Evolutionary conservation across 345 rosid species (phyloP), one percentile per base, ranked within the genome.

Genomic region (Euphorbia peplus): DNA sequence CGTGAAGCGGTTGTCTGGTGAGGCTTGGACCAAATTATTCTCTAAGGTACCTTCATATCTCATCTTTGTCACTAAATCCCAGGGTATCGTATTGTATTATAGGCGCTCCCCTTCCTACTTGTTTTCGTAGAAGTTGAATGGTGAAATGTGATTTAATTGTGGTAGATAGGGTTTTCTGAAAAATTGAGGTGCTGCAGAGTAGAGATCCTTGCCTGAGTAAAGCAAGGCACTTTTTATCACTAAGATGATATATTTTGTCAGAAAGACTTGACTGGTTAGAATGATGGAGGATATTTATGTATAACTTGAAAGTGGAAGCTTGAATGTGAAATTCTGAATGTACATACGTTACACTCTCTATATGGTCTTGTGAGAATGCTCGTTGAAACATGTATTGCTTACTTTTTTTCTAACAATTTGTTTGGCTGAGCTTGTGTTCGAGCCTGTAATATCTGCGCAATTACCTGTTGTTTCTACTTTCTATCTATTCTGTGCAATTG

Each of bases 1-100:
- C 69, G 82, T 88, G 86, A 95, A 95, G 86, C 86, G 97, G 42
- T 58, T 95, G 72, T 86, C 93, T 53, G 68, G 84, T 69, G 80
- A 77, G 76, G 93, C 96, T 63, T 95, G 99, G 99, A 32, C 69
- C 71, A 84, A 83, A 63, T 78, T 93, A 73, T 78, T 75, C 47
- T 83, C 89, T 46, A 88, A 88, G 99, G 98, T 93, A 85, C 64
- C 73, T 25, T 25, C 35, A 56, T 29, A 21, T 26, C 28, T 68
- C 32, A 12, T 39, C 68, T 35, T 21, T 66, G 59, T 72, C 22
- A 47, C 18, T 15, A 25, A 39, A 46, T 8, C 13, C 32, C 60
- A 41, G 55, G 18, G 48, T 9, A 21, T 12, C 14, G 5, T 39
- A 19, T 42, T 4, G 32, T 25, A 62, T 24, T 51, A 19, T 16